Evolutionary conservation across 2,329 filamentous ascomycete genomes (phyloP), one percentile per base, ranked within the genome.

Genomic region (Aspergillus novofumigatus): DNA sequence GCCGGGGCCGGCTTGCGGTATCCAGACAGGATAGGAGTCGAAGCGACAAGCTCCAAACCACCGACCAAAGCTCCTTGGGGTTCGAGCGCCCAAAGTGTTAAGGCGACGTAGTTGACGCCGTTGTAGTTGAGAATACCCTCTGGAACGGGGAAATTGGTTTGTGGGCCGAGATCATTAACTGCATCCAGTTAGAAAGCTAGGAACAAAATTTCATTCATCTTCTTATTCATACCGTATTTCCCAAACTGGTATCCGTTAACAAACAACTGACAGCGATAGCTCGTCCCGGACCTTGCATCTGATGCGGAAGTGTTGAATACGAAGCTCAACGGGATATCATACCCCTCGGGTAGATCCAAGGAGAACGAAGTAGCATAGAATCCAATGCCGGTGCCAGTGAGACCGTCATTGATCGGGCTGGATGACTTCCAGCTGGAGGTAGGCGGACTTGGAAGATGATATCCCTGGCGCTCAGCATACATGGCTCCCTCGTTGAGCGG

Each of bases 231-330:
- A 38, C 32, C 72, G 60, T 82, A 87, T 67, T 86, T 86, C 2
- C 83, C 85, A 61, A 86, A 91, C 69, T 92, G 88, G 72, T 86
- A 92, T 1, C 89, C 89, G 64, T 92, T 92, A 48, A 92, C 85
- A 66, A 83, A 92, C 5, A 92, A 73, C 64, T 88, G 81, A 1
- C 79, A 83, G n/a, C 88, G 79, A 60, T 87, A 89, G 81, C 60
- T 57, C 83, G 23, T 77, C 44, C 50, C 63, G 17, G 32, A 17
- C 14, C 32, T 38, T 8, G 32, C 14, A 3, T 17, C 32, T 17
- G 32, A 38, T 17, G 32, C 32, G 2, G 14, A 38, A 51, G 74
- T 74, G 1, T 63, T 66, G 58, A 85, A 82, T 1, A 73, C 73
- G 64, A 86, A 83, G 29, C 75, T 77, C 17, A 85, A 65, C 0